Base-by-base conservation (phyloP, 2,329 filamentous ascomycete genomes). In the Macroventuria anomochaeta region DNA sequence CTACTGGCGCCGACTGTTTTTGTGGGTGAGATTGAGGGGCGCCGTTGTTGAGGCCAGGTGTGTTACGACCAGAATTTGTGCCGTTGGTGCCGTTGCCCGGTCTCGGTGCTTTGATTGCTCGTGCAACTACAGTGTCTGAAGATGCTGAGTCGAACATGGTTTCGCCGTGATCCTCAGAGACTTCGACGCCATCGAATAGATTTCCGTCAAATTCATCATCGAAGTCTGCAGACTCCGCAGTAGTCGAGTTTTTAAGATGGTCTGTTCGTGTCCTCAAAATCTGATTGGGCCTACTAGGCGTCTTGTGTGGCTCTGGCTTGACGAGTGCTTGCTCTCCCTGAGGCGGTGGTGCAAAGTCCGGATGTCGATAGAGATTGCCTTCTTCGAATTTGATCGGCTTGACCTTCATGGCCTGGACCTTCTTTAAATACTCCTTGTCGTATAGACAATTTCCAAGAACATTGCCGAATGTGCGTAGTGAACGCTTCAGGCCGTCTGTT, bases 401-500 rank as follows among this genome's bases (percentile, higher is more conserved):
- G 13, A 87, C 85, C 80, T 96, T 97, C 68, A 99, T 81, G 77
- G 91, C 96, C 44, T 88, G 89, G n/a, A 97, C 90, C 72, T 91
- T 93, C 46, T 87, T 83, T 51, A 99, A 80, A 71, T 96, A 99
- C 57, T 93, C 88, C 75, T 97, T 96, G 78, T 99, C 95, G 76
- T 99, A 97, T 54, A 99, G 87, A 79, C 95, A 99, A 72, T 97
- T 99, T n/a, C 95, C 95, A 48, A 99, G 81, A 13, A 97, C 89
- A 67, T 97, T 97, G 55, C 95, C 95, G 75, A 99, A 99, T 59
- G 87, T 97, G 54, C 93, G 84, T 67, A 99, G 73, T 1, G 95
- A 86, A 62, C 95, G 84, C 77, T 99, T 99, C 70, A 99, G 73
- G 1, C 87, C 95, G 76, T 99, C 95, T 8, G 96, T 97, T 2